Evolutionary conservation across 139 green algal species (phyloP), one percentile per base, ranked within the genome.

Genomic region (Yamagishiella unicocca): DNA sequence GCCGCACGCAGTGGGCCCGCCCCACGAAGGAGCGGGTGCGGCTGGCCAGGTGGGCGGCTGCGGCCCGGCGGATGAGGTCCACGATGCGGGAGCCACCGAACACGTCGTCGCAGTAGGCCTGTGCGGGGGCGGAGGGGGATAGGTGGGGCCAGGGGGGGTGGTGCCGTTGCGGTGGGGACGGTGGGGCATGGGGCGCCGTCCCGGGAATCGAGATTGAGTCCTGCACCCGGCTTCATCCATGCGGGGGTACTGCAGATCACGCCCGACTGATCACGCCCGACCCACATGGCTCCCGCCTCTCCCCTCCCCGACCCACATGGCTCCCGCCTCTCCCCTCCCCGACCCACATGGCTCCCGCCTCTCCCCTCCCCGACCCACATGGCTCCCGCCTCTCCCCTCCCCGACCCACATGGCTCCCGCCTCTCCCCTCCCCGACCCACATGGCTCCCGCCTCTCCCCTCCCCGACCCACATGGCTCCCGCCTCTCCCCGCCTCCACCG

Each of bases 1-100:
- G 77, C 29, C 55, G 37, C 14, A 73, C 27, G 77, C 77, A 84
- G 58, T 84, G 77, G 55, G 62, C 77, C 4, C 77, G 58, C 14
- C 77, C 77, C 8, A 38, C 77, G 38, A 84, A 73, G 27, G 77
- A 46, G 35, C 38, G 55, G 55, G 77, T 84, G 17, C 55, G 58
- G 9, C 27, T 0, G 38, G 77, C 37, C 10, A 84, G 77, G 38
- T 74, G 77, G 0, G 6, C 2, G 77, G 38, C 38, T 10, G 77
- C 58, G 0, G 38, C 14, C 25, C 38, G 38, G 55, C 77, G 77
- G 37, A 84, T 40, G 10, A 37, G 12, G 77, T 84, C 77, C 37
- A 70, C 55, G 17, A 37, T 22, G 12, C 77, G 77, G 37, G 24
- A 31, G 24, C 58, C 77, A 27, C 37, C 21, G 77, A 84, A 84